Evolutionary conservation across 495 filamentous ascomycete genomes (phyloP).

Genomic region (Parachaetomium inaequale): DNA sequence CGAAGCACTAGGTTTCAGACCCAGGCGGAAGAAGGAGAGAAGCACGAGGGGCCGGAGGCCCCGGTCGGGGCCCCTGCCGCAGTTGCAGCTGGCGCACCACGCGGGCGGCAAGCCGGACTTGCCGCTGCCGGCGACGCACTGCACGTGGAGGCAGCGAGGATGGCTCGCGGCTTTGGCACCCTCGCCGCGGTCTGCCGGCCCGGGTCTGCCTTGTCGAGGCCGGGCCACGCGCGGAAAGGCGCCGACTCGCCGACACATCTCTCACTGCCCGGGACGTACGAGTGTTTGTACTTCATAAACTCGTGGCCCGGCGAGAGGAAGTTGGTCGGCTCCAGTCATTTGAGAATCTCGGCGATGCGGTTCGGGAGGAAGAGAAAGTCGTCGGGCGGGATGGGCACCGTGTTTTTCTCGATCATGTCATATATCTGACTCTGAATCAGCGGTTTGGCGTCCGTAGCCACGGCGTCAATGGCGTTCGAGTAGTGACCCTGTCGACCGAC

Average conservation of each 20-base stretch:
- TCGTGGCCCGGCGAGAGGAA: constrained; percentile 11
- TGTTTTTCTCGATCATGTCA: constrained; percentile 1
- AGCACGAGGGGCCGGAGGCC: no score
- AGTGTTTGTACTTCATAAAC: constrained; percentile 10
- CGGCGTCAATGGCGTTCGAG: no score
- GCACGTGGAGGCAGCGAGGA: neutral
- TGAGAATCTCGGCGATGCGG: neutral
- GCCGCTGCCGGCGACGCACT: constrained; percentile 10
- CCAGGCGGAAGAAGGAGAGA: no score
- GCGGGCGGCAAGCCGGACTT: constrained; percentile 10
- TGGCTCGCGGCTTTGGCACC: neutral
- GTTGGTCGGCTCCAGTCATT: constrained; percentile 12
- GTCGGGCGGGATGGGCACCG: constrained; percentile 9
- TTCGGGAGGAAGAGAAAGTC: neutral
- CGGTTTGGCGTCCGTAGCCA: no score
- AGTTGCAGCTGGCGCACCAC: constrained; percentile 2
- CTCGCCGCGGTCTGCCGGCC: neutral
- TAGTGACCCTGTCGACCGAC: no score
- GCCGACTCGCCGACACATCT: neutral
- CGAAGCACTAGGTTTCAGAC: no score
- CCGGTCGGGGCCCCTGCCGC: no score
- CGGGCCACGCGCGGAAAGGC: neutral
- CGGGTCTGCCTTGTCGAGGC: no score
- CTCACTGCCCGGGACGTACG: constrained; percentile 1
- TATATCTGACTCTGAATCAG: no score